Evolutionary conservation across 1,284 basidiomycete genomes (phyloP).

Genomic region (Schizophyllum commune): DNA sequence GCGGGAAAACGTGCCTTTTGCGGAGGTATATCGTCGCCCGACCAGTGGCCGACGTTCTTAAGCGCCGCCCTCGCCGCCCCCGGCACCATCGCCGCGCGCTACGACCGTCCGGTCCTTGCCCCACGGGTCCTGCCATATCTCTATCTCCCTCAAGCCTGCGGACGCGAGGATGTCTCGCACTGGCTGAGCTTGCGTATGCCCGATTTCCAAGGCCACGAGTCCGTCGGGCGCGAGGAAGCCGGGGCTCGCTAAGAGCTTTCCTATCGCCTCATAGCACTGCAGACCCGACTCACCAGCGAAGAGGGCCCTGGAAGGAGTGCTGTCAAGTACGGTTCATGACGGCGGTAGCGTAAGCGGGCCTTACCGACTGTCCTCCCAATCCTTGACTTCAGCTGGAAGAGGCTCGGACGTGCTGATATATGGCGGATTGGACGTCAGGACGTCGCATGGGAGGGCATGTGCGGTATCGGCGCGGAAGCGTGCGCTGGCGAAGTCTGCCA

Average conservation of each 20-base stretch:
- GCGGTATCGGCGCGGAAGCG: constrained; percentile 26
- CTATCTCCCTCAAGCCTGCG: constrained; percentile 33
- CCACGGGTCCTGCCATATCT: constrained; percentile 77
- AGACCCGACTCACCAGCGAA: constrained; percentile 73
- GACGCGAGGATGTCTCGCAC: constrained; percentile 53
- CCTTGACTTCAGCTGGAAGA: constrained; percentile 61
- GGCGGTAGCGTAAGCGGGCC: neutral
- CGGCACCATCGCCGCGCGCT: constrained; percentile 22
- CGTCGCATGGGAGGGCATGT: constrained; percentile 50
- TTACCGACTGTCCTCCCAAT: constrained; percentile 56
- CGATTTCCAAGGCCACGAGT: constrained; percentile 74
- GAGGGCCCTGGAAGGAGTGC: constrained; percentile 48
- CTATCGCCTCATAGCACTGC: constrained; percentile 72
- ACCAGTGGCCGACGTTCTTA: neutral
- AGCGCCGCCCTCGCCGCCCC: too few relatives aligned
- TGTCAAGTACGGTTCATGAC: neutral
- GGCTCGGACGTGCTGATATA: constrained; percentile 67
- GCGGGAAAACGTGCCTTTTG: neutral
- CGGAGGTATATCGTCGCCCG: neutral
- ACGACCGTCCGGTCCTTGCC: constrained; percentile 59
- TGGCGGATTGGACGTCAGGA: constrained; percentile 90
- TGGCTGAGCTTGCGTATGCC: constrained; percentile 57
- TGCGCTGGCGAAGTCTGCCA: constrained; percentile 41
- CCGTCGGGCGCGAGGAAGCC: constrained; percentile 41
- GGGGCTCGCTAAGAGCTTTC: constrained; percentile 41